A percentile compares a stretch with the other conserved stretches of the same genome.
Evolutionary conservation across 139 green algal genomes (phyloP).

Genomic region (Chlorella vulgaris): DNA sequence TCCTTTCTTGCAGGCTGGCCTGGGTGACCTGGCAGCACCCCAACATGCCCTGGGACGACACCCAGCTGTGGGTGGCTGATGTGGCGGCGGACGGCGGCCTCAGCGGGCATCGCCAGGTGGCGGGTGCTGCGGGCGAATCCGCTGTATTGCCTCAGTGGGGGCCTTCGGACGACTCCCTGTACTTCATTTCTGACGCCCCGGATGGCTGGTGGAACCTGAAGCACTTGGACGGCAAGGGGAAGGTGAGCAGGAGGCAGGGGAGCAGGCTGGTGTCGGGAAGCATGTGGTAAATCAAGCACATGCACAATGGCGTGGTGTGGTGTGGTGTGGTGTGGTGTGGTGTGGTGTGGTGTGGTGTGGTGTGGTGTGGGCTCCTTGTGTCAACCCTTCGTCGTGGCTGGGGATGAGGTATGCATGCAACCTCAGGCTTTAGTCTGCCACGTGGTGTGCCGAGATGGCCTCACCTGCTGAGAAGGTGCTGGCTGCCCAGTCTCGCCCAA

Average conservation of each 20-base stretch:
- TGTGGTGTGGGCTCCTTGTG: too few species aligned
- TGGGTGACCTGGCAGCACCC: slow-evolving; percentile 78
- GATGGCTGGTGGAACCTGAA: slow-evolving; percentile 75
- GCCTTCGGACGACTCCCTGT: slow-evolving; percentile 50
- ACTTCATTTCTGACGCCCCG: slow-evolving; percentile 59
- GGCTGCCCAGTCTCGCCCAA: neutral
- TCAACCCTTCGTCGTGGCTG: too few species aligned
- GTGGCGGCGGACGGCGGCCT: slow-evolving; percentile 46
- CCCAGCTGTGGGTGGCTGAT: slow-evolving; percentile 55
- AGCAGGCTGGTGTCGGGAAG: neutral
- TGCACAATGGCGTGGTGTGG: too few species aligned
- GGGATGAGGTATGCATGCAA: too few species aligned
- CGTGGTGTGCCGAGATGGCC: too few species aligned
- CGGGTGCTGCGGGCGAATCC: slow-evolving; percentile 49
- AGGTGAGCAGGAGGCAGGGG: too few species aligned
- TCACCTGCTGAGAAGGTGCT: too few species aligned
- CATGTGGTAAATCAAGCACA: neutral
- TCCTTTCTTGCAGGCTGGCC: slow-evolving; percentile 50
- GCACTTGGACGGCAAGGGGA: slow-evolving; percentile 15
- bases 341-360: too few species aligned
- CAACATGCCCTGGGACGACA: slow-evolving; percentile 82
- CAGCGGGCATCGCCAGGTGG: slow-evolving; percentile 35
- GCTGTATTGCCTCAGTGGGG: slow-evolving; percentile 65
- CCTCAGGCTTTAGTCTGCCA: too few species aligned
- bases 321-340: too few species aligned